These are phyloP conservation scores for Clathrospora elynae DNA, from an alignment of 2,329 filamentous ascomycete species.

Conservation along the genomic window DNA sequence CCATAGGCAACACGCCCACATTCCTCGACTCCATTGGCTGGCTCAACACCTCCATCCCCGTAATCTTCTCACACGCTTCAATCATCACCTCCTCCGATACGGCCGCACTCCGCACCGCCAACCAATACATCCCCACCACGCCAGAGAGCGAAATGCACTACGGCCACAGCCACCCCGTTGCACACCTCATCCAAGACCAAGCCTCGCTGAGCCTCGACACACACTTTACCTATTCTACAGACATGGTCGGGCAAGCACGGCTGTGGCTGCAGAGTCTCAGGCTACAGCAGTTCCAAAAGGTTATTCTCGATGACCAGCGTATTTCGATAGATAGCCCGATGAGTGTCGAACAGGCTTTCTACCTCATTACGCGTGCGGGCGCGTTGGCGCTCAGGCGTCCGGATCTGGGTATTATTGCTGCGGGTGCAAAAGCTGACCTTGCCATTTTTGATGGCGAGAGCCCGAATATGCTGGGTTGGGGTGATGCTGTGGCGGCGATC, in stretches of 20 bases:
- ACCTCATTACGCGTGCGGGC: slow-evolving; percentile 60
- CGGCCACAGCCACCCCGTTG: slow-evolving; percentile 57
- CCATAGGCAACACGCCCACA: slow-evolving; percentile 27
- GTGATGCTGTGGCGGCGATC: slow-evolving; percentile 61
- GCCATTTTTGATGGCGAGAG: slow-evolving; percentile 59
- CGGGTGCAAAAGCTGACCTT: slow-evolving; percentile 61
- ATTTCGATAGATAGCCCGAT: slow-evolving; percentile 58
- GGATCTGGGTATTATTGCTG: slow-evolving; percentile 57
- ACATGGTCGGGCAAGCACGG: slow-evolving; percentile 55
- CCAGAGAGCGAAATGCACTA: slow-evolving; percentile 65
- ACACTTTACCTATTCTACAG: slow-evolving; percentile 58
- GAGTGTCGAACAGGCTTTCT: slow-evolving; percentile 61
- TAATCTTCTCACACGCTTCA: slow-evolving; percentile 60
- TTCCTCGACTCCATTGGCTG: slow-evolving; percentile 27
- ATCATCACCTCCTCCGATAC: slow-evolving; percentile 52
- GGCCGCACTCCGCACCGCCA: slow-evolving; percentile 53
- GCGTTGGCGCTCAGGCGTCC: slow-evolving; percentile 57
- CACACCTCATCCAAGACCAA: slow-evolving; percentile 57
- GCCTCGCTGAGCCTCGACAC: slow-evolving; percentile 61
- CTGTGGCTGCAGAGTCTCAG: slow-evolving; percentile 60
- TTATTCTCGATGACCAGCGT: slow-evolving; percentile 50
- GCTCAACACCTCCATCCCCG: slow-evolving; percentile 54
- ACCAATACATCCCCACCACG: slow-evolving; percentile 63
- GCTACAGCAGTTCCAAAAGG: slow-evolving; percentile 43
- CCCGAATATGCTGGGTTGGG: slow-evolving; percentile 60